Evolutionary conservation across 2,329 filamentous ascomycete genomes (phyloP), one percentile per base, ranked within the genome.

Genomic region (Cladosporium sp.): DNA sequence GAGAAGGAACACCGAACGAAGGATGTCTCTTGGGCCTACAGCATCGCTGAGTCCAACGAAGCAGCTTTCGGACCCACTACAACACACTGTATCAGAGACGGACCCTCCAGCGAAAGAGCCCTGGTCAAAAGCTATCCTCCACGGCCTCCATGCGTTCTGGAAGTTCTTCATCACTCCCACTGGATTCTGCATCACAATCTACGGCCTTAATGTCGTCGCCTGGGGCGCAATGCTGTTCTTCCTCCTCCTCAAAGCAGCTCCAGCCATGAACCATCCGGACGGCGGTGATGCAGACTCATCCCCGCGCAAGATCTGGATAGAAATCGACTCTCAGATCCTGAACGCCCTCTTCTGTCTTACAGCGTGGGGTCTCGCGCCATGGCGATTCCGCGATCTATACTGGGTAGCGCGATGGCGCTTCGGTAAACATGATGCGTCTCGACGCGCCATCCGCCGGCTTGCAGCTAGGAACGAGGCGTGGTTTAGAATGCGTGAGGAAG

Each of bases 161-260:
- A 85, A 86, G 60, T 96, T 92, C 80, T 86, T 90, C 72, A 80
- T 86, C 41, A 96, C 92, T 0, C 90, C 90, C 0, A 78, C 91
- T 64, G 92, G 92, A 3, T 92, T 95, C 75, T 81, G 91, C 64
- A 86, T 95, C 51, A 90, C 88, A 2, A 77, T 96, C 6, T 96
- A 96, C 77, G 88, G 90, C 14, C 84, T 95, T 66, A 93, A 94
- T 69, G 86, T 96, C 24, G 87, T 96, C 11, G 93, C 91, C 0
- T 96, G 92, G 92, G 92, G 92, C 61, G 92, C 90, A 66, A 96
- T 96, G 92, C 83, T 96, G 36, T 96, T 96, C 79, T 82, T 96
- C 26, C 82, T 97, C 1, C 86, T 96, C 28, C 90, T 88, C 81
- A 92, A 92, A 72, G 92, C 84, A 28, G 82, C 87, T 2, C 88